A percentile compares a stretch with the other conserved stretches of the same genome.
phyloP scores from a whole-genome alignment of 1,284 basidiomycete species.

The Cyathus olla region DNA sequence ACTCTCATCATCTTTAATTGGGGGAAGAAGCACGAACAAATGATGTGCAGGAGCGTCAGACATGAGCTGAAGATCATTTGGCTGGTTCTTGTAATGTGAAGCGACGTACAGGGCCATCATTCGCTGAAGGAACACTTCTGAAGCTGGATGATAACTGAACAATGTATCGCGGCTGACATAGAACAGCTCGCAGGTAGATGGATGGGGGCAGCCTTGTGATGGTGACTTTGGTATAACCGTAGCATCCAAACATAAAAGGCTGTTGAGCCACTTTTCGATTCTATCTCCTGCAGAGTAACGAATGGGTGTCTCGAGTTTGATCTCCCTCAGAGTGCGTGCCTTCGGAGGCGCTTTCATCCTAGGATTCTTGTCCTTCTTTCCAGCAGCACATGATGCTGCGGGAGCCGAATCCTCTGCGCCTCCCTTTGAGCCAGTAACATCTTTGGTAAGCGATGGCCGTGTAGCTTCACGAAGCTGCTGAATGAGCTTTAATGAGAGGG shows the following conservation, averaged over 20 bases:
- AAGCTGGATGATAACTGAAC: slow-evolving; percentile 97
- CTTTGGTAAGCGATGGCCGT: slow-evolving; percentile 75
- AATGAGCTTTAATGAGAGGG: slow-evolving; percentile 97
- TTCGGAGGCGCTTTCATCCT: slow-evolving; percentile 66
- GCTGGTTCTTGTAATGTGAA: slow-evolving; percentile 99
- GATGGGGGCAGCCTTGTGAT: slow-evolving; percentile 90
- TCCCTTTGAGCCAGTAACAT: slow-evolving; percentile 54
- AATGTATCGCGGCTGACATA: slow-evolving; percentile 97
- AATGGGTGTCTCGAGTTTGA: slow-evolving; percentile 96
- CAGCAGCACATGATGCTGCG: slow-evolving; percentile 46
- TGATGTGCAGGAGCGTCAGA: slow-evolving; percentile 98
- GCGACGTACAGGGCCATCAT: slow-evolving; percentile 99
- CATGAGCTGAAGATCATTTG: slow-evolving; percentile 97
- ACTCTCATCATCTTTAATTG: slow-evolving; percentile 87
- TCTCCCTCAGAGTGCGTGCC: slow-evolving; percentile 88
- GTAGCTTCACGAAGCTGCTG: slow-evolving; percentile 95
- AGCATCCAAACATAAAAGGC: slow-evolving; percentile 94
- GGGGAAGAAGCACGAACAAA: slow-evolving; percentile 95
- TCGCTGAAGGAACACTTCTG: slow-evolving; percentile 96
- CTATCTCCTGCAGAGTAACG: slow-evolving; percentile 91
- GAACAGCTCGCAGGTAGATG: slow-evolving; percentile 94
- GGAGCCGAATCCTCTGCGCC: slow-evolving; percentile 54
- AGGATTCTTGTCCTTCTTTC: slow-evolving; percentile 56
- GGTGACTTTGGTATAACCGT: slow-evolving; percentile 70
- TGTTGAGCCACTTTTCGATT: slow-evolving; percentile 96